phyloP scores from a whole-genome alignment of 2,329 filamentous ascomycete species.

The Alternaria conjuncta region DNA sequence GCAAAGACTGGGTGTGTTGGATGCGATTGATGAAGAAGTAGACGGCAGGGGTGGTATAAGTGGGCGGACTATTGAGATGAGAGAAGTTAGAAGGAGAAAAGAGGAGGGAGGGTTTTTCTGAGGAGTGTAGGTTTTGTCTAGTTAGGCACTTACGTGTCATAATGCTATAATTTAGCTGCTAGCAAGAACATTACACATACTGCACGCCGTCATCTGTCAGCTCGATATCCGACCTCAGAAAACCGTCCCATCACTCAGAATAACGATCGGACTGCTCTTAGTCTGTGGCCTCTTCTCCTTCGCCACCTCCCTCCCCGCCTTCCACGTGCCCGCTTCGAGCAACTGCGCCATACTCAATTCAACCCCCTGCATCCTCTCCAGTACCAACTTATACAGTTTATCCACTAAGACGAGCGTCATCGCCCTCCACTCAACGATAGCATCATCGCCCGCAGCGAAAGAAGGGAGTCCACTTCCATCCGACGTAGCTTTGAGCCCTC shows the following conservation, averaged over 20 bases:
- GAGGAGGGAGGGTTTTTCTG: neutral
- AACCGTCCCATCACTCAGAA: slow-evolving; percentile 39
- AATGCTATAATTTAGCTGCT: too few species aligned
- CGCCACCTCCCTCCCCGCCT: slow-evolving; percentile 54
- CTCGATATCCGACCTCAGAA: slow-evolving; percentile 13
- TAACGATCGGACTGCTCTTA: slow-evolving; percentile 39
- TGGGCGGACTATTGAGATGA: neutral
- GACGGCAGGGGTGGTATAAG: neutral
- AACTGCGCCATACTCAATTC: slow-evolving; percentile 80
- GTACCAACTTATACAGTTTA: slow-evolving; percentile 69
- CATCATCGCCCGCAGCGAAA: slow-evolving; percentile 74
- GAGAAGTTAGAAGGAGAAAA: neutral
- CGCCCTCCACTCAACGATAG: slow-evolving; percentile 78
- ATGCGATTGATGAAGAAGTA: neutral
- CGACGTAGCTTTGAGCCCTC: slow-evolving; percentile 68
- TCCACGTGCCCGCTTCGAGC: slow-evolving; percentile 94
- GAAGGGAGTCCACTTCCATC: slow-evolving; percentile 69
- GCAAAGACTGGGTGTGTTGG: neutral
- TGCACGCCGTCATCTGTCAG: too few species aligned
- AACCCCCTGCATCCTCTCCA: slow-evolving; percentile 72
- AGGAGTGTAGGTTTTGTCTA: neutral
- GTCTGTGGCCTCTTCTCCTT: slow-evolving; percentile 30
- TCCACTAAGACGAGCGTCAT: slow-evolving; percentile 76
- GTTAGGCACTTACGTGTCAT: too few species aligned
- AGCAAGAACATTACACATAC: too few species aligned